Percentiles rank a stretch among this genome's conserved stretches.
Evolutionary conservation across 257 asterid species (phyloP).

Genomic region (Sherardia arvensis): DNA sequence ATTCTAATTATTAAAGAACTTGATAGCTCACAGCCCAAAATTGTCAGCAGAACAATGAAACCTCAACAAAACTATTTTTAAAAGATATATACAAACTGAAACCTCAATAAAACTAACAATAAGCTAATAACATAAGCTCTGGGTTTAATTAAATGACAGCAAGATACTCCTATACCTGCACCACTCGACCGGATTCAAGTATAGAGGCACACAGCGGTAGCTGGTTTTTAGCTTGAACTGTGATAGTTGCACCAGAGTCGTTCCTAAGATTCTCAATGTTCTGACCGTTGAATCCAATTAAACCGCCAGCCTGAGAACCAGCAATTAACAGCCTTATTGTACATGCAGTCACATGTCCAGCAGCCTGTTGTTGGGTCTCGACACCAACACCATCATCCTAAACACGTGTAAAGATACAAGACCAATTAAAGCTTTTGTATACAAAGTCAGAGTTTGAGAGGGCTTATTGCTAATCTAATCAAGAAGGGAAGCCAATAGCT

Average conservation of each 20-base stretch:
- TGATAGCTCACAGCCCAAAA: background rate
- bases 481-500: background rate
- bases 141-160: background rate
- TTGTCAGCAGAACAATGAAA: background rate
- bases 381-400: slow-evolving; percentile 64
- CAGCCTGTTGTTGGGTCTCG: slow-evolving; percentile 56
- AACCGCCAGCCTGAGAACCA: slow-evolving; percentile 91
- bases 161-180: slow-evolving; percentile 54
- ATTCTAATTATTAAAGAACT: background rate
- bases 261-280: slow-evolving; percentile 82
- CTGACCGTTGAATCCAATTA: slow-evolving; percentile 91
- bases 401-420: background rate
- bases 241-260: slow-evolving; percentile 67
- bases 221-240: slow-evolving; percentile 85
- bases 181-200: slow-evolving; percentile 91
- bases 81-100: too few relatives aligned
- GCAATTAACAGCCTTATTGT: slow-evolving; percentile 85
- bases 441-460: too few relatives aligned
- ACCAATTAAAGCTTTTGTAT: background rate
- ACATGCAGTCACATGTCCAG: slow-evolving; percentile 82
- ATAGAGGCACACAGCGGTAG: slow-evolving; percentile 94
- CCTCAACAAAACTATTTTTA: too few relatives aligned
- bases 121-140: background rate
- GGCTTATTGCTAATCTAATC: background rate
- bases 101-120: too few relatives aligned